These are phyloP conservation scores for Termitomyces titanicus DNA, from an alignment of 768 basidiomycete species.

Conservation along the genomic window DNA sequence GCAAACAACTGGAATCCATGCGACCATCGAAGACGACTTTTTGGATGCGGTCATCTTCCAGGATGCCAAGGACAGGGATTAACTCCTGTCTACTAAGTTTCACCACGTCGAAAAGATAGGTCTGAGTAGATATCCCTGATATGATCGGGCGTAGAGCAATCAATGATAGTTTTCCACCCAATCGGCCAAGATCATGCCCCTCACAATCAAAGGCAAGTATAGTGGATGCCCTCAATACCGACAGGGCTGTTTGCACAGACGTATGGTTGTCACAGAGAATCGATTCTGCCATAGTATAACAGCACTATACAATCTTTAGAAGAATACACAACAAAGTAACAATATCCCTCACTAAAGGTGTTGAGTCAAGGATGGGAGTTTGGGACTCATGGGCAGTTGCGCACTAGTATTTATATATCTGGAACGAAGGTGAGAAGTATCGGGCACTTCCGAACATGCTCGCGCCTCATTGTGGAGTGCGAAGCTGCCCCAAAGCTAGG, in stretches of 20 bases:
- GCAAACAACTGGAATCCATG: slow-evolving; percentile 14
- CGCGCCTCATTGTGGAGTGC: neutral
- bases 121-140: neutral
- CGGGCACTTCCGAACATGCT: neutral
- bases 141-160: slow-evolving; percentile 9
- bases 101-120: slow-evolving; percentile 13
- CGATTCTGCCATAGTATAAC: too few relatives aligned
- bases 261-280: neutral
- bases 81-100: neutral
- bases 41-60: slow-evolving; percentile 5
- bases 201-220: too few relatives aligned
- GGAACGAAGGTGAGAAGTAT: neutral
- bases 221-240: neutral
- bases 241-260: neutral
- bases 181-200: neutral
- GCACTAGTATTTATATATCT: neutral
- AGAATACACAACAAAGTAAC: too few relatives aligned
- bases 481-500: too few relatives aligned
- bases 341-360: neutral
- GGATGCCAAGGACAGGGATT: slow-evolving; percentile 10
- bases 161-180: slow-evolving; percentile 8
- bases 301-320: too few relatives aligned
- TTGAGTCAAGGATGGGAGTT: neutral
- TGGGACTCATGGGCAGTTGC: neutral
- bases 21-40: slow-evolving; percentile 18